These are phyloP conservation scores for Wickerhamiella occidentalis DNA, from an alignment of 805 yeast species.

Conservation along the genomic window DNA sequence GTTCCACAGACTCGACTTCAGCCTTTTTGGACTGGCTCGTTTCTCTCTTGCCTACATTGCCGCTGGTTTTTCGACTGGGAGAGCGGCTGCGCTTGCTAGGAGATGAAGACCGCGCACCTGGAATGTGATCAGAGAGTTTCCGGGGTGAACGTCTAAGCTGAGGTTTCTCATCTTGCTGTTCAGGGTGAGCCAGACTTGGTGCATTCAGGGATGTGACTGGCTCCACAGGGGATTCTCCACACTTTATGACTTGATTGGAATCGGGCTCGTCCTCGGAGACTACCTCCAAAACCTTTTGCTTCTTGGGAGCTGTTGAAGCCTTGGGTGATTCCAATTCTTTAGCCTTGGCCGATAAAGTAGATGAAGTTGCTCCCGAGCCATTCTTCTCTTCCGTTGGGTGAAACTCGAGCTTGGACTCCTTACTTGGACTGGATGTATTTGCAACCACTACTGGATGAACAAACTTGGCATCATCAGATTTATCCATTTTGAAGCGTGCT, in stretches of 20 bases:
- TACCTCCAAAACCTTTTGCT: background rate
- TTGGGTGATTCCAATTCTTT: background rate
- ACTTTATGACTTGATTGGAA: background rate
- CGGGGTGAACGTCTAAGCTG: background rate
- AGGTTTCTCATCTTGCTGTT: background rate
- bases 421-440: background rate
- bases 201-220: background rate
- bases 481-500: slow-evolving; percentile 7
- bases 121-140: background rate
- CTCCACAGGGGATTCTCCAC: background rate
- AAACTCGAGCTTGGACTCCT: background rate
- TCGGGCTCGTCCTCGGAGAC: background rate
- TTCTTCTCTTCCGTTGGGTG: too few species aligned
- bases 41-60: too few species aligned
- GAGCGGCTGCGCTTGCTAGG: background rate
- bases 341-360: background rate
- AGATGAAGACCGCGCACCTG: background rate
- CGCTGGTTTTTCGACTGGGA: background rate
- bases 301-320: background rate
- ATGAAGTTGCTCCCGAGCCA: too few species aligned
- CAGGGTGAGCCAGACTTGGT: background rate
- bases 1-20: background rate
- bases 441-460: slow-evolving; percentile 2
- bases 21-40: too few species aligned
- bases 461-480: background rate